phyloP scores from a whole-genome alignment of 345 rosid species.

The Eutrema heterophyllum region DNA sequence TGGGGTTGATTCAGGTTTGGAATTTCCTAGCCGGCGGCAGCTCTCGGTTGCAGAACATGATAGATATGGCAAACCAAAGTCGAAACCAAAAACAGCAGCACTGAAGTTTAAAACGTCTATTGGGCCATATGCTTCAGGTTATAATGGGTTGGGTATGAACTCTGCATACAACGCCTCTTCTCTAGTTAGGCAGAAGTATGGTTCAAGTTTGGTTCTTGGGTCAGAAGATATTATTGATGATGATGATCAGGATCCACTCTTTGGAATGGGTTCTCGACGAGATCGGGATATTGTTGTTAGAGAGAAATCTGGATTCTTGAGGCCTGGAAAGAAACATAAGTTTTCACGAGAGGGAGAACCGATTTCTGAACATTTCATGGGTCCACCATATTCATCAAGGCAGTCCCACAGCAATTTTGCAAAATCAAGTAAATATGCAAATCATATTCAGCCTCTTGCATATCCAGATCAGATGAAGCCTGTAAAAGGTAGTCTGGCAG shows the following conservation, averaged over 20 bases:
- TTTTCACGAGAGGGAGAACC: constrained; percentile 41
- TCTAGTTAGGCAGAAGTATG: constrained; percentile 41
- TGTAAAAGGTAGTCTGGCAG: constrained; percentile 53
- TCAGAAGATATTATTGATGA: constrained; percentile 46
- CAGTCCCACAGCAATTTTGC: constrained; percentile 32
- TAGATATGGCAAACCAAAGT: constrained; percentile 57
- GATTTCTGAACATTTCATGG: constrained; percentile 41
- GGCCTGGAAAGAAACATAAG: constrained; percentile 52
- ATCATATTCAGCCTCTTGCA: constrained; percentile 36
- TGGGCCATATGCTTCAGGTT: constrained; percentile 39
- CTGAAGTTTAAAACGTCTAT: constrained; percentile 40
- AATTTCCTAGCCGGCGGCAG: constrained; percentile 43
- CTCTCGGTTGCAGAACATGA: constrained; percentile 33
- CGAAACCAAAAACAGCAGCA: constrained; percentile 54
- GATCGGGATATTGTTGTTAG: constrained; percentile 33
- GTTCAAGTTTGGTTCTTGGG: constrained; percentile 40
- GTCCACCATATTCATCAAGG: constrained; percentile 56
- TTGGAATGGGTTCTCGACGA: constrained; percentile 53
- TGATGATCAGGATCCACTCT: constrained; percentile 55
- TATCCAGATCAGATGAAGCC: constrained; percentile 58
- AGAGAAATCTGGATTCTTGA: constrained; percentile 44
- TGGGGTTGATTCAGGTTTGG: constrained; percentile 40
- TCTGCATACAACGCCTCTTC: constrained; percentile 42
- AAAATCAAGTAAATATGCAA: constrained; percentile 44
- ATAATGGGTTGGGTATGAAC: constrained; percentile 46